phyloP scores from a whole-genome alignment of 495 filamentous ascomycete species.

The Penicillium maclennaniae region DNA sequence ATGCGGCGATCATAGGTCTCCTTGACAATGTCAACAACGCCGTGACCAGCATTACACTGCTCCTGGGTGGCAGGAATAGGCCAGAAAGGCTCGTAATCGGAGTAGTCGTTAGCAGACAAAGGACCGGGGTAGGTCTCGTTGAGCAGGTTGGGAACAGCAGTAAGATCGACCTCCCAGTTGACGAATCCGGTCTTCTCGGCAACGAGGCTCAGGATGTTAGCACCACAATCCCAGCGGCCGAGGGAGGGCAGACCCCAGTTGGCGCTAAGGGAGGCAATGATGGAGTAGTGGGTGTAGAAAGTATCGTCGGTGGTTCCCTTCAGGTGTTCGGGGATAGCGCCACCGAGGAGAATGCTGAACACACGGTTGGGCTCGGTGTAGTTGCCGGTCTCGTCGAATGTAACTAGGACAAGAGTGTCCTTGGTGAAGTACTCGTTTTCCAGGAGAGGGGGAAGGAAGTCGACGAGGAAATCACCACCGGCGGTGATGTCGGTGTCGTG shows the following conservation, averaged over 20 bases:
- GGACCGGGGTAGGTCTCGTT: slow-evolving; percentile 44
- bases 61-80: too few relatives aligned
- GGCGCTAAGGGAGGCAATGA: slow-evolving; percentile 54
- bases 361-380: slow-evolving; percentile 52
- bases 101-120: too few relatives aligned
- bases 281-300: slow-evolving; percentile 68
- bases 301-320: slow-evolving; percentile 56
- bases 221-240: slow-evolving; percentile 65
- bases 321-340: slow-evolving; percentile 50
- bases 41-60: too few relatives aligned
- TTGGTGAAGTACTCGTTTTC: neutral
- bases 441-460: neutral
- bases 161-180: slow-evolving; percentile 43
- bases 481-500: neutral
- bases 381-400: neutral
- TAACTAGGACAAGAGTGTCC: neutral
- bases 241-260: slow-evolving; percentile 65
- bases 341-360: slow-evolving; percentile 58
- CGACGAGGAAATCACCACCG: neutral
- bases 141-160: slow-evolving; percentile 24
- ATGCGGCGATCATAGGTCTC: too few relatives aligned
- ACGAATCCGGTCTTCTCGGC: slow-evolving; percentile 51
- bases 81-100: too few relatives aligned
- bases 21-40: too few relatives aligned
- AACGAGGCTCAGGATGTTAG: slow-evolving; percentile 58